These are phyloP conservation scores for Monilinia laxa DNA, from an alignment of 2,329 filamentous ascomycete species.

Conservation along the genomic window DNA sequence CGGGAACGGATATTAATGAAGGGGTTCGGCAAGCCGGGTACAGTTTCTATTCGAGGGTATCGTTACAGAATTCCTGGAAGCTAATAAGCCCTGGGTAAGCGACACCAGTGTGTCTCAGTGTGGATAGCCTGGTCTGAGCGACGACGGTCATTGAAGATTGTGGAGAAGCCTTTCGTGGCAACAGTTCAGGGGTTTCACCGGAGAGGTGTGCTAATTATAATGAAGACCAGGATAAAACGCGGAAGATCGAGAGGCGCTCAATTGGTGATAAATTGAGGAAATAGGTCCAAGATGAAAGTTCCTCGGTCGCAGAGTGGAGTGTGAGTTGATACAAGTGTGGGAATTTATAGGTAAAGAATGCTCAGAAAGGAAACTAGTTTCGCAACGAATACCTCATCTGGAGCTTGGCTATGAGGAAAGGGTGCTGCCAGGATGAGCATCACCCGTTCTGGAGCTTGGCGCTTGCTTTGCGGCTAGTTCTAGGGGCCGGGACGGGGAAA, in stretches of 20 bases:
- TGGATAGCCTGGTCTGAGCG: not conserved
- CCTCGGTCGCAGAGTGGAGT: not conserved
- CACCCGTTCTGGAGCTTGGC: not conserved
- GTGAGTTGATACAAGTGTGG: not conserved
- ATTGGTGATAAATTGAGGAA: not conserved
- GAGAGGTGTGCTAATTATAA: not conserved
- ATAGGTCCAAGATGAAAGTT: not conserved
- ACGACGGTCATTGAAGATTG: not conserved
- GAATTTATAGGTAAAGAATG: not conserved
- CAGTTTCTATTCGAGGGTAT: not conserved
- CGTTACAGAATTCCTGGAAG: no score
- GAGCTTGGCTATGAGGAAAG: not conserved
- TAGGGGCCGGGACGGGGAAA: no score
- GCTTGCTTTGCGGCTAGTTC: not conserved
- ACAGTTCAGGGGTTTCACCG: not conserved
- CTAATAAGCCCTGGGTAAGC: not conserved
- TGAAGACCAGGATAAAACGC: not conserved
- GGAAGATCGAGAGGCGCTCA: not conserved
- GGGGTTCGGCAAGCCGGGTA: not conserved
- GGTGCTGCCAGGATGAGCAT: not conserved
- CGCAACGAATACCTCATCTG: not conserved
- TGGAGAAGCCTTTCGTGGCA: constrained; percentile 2
- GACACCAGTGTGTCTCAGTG: not conserved
- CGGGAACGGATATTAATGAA: not conserved
- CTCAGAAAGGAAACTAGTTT: not conserved